phyloP scores from a whole-genome alignment of 1,284 basidiomycete genomes.

The Puccinia sorghi region DNA sequence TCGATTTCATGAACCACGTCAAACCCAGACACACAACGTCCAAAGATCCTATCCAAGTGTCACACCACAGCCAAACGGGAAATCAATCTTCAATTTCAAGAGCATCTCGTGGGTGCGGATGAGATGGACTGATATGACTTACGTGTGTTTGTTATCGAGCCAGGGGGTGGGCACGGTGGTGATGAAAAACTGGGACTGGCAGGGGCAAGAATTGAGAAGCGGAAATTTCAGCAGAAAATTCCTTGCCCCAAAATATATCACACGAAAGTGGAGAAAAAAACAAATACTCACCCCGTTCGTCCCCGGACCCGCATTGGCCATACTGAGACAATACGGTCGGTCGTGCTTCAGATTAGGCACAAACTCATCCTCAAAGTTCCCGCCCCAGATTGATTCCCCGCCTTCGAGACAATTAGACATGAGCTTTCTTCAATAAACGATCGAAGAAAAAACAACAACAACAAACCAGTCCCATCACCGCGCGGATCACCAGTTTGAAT shows the following conservation, averaged over 20 bases:
- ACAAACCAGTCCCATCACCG: conserved; percentile 80
- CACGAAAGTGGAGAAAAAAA: neutral
- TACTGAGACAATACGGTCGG: conserved; percentile 92
- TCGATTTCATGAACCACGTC: conserved; percentile 77
- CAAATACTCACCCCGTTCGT: conserved; percentile 69
- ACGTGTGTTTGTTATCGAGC: conserved; percentile 68
- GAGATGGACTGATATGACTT: conserved; percentile 51
- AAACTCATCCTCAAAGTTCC: conserved; percentile 95
- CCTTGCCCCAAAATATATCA: neutral
- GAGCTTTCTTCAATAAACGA: neutral
- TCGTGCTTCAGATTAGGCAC: conserved; percentile 84
- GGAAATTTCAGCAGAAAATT: conserved; percentile 4
- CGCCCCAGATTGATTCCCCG: conserved; percentile 92
- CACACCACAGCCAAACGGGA: neutral
- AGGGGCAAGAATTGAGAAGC: conserved; percentile 5
- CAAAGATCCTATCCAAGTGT: conserved; percentile 62
- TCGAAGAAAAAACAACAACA: neutral
- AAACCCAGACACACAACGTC: conserved; percentile 62
- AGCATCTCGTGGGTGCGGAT: neutral
- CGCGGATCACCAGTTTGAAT: conserved; percentile 96
- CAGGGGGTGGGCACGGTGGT: conserved; percentile 93
- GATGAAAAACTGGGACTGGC: conserved; percentile 90
- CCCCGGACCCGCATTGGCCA: conserved; percentile 94
- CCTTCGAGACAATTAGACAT: conserved; percentile 57
- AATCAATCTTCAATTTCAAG: neutral